A percentile compares a stretch with the other conserved stretches of the same genome.
Evolutionary conservation across 345 rosid genomes (phyloP).

Genomic region (Barbarea vulgaris): DNA sequence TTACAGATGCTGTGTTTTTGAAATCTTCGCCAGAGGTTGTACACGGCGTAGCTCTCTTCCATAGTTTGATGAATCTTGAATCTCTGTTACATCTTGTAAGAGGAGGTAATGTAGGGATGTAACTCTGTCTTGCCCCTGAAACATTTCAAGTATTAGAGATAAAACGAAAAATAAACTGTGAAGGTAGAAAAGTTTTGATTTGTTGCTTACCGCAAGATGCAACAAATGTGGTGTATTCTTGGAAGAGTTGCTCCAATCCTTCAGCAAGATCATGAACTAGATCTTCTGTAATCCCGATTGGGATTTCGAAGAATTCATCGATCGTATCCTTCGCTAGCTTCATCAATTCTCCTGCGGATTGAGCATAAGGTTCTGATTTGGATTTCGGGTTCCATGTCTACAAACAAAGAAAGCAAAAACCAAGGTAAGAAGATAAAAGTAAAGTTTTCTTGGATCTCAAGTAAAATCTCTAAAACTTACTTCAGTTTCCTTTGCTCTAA

Average conservation of each 20-base stretch:
- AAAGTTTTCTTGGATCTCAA: neutral
- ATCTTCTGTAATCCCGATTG: constrained; percentile 77
- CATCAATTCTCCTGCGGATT: constrained; percentile 71
- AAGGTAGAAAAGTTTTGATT: neutral
- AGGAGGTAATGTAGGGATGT: constrained; percentile 82
- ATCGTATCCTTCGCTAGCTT: constrained; percentile 60
- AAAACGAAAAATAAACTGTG: neutral
- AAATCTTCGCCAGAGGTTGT: constrained; percentile 40
- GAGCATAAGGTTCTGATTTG: constrained; percentile 86
- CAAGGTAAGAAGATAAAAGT: neutral
- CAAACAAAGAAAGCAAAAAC: neutral
- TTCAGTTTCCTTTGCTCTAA: constrained; percentile 77
- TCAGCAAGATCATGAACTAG: constrained; percentile 72
- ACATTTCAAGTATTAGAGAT: neutral
- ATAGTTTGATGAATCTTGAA: constrained; percentile 63
- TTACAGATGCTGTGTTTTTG: constrained; percentile 10
- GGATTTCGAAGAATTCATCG: constrained; percentile 82
- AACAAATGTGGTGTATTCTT: constrained; percentile 70
- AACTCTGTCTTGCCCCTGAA: constrained; percentile 79
- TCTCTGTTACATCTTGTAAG: constrained; percentile 81
- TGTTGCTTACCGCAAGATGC: constrained; percentile 71
- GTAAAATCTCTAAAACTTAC: constrained; percentile 43
- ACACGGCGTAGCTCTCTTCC: constrained; percentile 82
- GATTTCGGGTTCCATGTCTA: constrained; percentile 98
- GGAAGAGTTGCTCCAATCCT: constrained; percentile 65